Percentiles rank a stretch among this genome's conserved stretches.
Conservation (phyloP, 2,329 filamentous ascomycete species). For the Colletotrichum nymphaeae region DNA sequence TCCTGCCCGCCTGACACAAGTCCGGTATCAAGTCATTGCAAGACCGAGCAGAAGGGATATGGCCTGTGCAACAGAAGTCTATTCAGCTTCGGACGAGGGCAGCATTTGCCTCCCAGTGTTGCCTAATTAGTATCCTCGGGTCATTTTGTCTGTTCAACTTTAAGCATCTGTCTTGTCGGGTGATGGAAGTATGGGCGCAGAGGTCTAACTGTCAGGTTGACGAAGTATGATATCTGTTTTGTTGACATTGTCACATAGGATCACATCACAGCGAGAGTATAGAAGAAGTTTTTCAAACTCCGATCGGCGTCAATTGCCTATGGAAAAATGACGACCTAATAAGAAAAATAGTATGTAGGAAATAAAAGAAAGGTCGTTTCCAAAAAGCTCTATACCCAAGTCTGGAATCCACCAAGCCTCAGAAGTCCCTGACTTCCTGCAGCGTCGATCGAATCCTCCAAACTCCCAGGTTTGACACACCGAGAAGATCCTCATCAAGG, state of each 20-base stretch:
- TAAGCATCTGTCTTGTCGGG: no score
- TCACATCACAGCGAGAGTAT: neutral
- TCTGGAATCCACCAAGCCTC: conserved; percentile 9
- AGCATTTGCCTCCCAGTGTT: neutral
- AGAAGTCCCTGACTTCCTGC: conserved; percentile 31
- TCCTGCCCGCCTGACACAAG: conserved; percentile 22
- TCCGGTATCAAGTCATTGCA: conserved; percentile 13
- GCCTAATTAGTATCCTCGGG: neutral
- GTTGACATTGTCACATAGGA: neutral
- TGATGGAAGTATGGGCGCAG: neutral
- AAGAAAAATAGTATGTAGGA: conserved; percentile 24
- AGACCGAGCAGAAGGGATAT: conserved; percentile 10
- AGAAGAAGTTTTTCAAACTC: conserved; percentile 5
- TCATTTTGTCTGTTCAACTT: neutral
- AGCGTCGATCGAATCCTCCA: conserved; percentile 9
- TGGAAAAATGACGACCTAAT: conserved; percentile 28
- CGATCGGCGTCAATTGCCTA: conserved; percentile 33
- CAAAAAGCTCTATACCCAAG: conserved; percentile 34
- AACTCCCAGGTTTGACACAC: conserved; percentile 27
- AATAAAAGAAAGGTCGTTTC: conserved; percentile 32
- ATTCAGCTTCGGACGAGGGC: conserved; percentile 10
- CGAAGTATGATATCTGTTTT: no score
- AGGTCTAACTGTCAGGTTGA: no score
- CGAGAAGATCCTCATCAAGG: neutral
- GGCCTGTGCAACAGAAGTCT: neutral